Conservation (phyloP, 768 basidiomycete species). For the Asterophora parasitica region DNA sequence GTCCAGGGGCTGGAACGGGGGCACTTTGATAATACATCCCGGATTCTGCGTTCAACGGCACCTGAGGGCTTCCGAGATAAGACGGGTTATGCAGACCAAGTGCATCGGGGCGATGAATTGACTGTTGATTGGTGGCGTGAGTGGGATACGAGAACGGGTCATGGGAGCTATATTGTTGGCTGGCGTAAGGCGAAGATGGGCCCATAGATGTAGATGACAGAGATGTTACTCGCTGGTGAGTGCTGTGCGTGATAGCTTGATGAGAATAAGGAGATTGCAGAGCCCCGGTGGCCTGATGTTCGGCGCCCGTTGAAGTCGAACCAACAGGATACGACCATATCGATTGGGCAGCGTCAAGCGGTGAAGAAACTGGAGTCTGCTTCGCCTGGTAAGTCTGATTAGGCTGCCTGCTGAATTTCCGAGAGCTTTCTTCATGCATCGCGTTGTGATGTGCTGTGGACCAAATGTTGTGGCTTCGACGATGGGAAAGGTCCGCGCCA, state of each 20-base stretch:
- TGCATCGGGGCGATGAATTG: constrained; percentile 21
- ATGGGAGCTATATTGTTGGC: constrained; percentile 17
- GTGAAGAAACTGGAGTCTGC: constrained; percentile 19
- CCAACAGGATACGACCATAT: constrained; percentile 30
- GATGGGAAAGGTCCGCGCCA: constrained; percentile 41
- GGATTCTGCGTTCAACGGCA: constrained; percentile 4
- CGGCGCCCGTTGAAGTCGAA: constrained; percentile 27
- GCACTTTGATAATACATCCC: constrained; percentile 18
- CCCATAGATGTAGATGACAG: constrained; percentile 23
- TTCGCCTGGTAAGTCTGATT: constrained; percentile 29
- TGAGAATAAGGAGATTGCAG: constrained; percentile 13
- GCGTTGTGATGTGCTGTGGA: constrained; percentile 49
- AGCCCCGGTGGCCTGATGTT: constrained; percentile 22
- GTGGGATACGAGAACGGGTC: constrained; percentile 26
- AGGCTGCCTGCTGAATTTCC: constrained; percentile 30
- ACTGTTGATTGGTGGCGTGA: constrained; percentile 17
- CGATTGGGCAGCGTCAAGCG: constrained; percentile 28
- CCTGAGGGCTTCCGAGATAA: constrained; percentile 15
- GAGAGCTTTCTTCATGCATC: constrained; percentile 42
- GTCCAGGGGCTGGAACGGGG: constrained; percentile 1
- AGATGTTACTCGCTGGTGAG: constrained; percentile 28
- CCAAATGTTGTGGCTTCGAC: constrained; percentile 60
- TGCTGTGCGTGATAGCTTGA: constrained; percentile 9
- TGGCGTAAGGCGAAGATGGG: constrained; percentile 19
- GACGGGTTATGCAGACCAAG: constrained; percentile 12